Evolutionary conservation across 306 rosid species (phyloP).

Genomic region (Medicago ruthenica): DNA sequence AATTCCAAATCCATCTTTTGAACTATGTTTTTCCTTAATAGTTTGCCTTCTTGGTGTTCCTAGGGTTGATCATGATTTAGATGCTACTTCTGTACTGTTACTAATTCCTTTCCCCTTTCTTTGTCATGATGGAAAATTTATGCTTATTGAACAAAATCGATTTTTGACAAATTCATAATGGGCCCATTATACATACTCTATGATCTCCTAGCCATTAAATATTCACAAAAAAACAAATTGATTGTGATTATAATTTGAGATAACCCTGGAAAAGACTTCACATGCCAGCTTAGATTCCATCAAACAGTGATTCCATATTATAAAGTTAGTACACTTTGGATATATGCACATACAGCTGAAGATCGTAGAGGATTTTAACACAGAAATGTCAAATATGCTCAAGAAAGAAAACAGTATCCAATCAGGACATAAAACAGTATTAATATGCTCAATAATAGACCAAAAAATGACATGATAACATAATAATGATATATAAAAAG

Average conservation of each 20-base stretch:
- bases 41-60: slow-evolving; percentile 5
- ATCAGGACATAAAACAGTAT: no score
- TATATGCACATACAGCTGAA: slow-evolving; percentile 32
- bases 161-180: slow-evolving; percentile 28
- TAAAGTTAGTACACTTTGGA: slow-evolving; percentile 27
- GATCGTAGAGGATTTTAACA: slow-evolving; percentile 28
- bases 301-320: slow-evolving; percentile 34
- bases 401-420: slow-evolving; percentile 34
- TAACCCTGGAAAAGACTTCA: slow-evolving; percentile 41
- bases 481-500: slow-evolving; percentile 36
- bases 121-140: slow-evolving; percentile 26
- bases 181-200: slow-evolving; percentile 36
- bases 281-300: slow-evolving; percentile 50
- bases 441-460: slow-evolving; percentile 33
- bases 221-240: slow-evolving; percentile 36
- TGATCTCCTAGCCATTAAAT: slow-evolving; percentile 35
- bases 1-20: background rate
- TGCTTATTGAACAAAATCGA: slow-evolving; percentile 32
- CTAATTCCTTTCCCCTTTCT: background rate
- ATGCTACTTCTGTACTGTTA: slow-evolving; percentile 14
- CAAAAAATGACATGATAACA: slow-evolving; percentile 2
- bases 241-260: slow-evolving; percentile 32
- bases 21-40: slow-evolving; percentile 10
- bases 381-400: slow-evolving; percentile 40
- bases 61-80: slow-evolving; percentile 30